Evolutionary conservation across 192 early-diverging fungal species (phyloP).

Genomic region (Coemansia sp.): DNA sequence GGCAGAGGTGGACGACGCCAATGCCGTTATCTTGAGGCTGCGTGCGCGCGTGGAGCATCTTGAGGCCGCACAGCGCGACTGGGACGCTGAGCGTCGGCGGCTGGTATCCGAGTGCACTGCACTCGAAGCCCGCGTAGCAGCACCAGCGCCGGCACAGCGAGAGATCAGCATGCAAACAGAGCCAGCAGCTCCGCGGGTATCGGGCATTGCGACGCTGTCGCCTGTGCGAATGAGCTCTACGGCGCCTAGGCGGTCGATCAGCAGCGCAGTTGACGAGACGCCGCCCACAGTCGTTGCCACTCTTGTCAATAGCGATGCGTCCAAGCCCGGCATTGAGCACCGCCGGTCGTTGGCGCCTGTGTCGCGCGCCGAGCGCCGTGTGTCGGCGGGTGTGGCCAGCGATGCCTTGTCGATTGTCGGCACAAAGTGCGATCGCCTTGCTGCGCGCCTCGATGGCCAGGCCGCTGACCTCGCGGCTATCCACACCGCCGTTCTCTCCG

Average conservation of each 20-base stretch:
- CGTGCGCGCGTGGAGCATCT: constrained; percentile 34
- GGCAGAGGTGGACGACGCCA: neutral
- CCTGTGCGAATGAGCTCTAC: constrained; percentile 29
- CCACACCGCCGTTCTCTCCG: constrained; percentile 31
- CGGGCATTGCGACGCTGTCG: constrained; percentile 11
- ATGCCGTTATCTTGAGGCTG: constrained; percentile 5
- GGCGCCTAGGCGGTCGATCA: constrained; percentile 44
- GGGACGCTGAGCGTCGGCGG: constrained; percentile 32
- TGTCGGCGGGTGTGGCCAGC: constrained; percentile 41
- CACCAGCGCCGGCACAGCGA: constrained; percentile 15
- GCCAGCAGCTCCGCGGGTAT: neutral
- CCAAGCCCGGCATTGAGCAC: constrained; percentile 8
- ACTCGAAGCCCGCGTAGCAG: constrained; percentile 19
- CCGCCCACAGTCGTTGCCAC: constrained; percentile 44
- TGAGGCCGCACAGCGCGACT: constrained; percentile 32
- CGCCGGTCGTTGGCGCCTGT: constrained; percentile 32
- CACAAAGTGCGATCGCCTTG: constrained; percentile 47
- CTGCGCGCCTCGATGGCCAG: constrained; percentile 41
- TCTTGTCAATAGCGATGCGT: constrained; percentile 36
- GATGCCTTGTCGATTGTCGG: constrained; percentile 45
- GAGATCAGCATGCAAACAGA: constrained; percentile 2
- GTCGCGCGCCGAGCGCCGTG: constrained; percentile 47
- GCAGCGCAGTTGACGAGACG: constrained; percentile 32
- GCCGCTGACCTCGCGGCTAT: constrained; percentile 31
- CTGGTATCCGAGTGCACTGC: constrained; percentile 23